Conservation (phyloP, 768 basidiomycete genomes). For the Sporobolomyces roseus region DNA sequence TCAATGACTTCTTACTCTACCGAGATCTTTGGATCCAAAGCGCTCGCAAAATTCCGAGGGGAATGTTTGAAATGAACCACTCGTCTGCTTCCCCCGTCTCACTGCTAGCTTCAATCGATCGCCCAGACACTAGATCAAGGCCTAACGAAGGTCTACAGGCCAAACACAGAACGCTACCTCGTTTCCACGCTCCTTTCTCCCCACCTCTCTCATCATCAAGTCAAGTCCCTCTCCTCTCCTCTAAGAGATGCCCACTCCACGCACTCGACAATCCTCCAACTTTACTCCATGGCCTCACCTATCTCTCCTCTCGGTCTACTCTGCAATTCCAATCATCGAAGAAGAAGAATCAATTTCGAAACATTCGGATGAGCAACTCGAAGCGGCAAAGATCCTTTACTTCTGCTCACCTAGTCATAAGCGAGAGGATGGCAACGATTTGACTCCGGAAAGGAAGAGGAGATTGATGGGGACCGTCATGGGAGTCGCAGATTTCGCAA, state of each 20-base stretch:
- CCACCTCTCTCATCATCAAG: neutral
- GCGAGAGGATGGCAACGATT: neutral
- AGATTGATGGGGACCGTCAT: constrained; percentile 30
- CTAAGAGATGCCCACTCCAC: constrained; percentile 5
- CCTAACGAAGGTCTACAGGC: too few relatives aligned
- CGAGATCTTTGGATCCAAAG: too few relatives aligned
- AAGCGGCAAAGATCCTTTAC: constrained; percentile 28
- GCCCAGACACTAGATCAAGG: too few relatives aligned
- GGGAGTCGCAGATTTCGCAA: constrained; percentile 33
- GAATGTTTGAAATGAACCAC: too few relatives aligned
- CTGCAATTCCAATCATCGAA: neutral
- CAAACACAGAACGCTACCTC: too few relatives aligned
- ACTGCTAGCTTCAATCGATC: too few relatives aligned
- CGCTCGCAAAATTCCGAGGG: too few relatives aligned
- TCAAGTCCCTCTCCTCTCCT: too few relatives aligned
- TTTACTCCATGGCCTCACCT: constrained; percentile 26
- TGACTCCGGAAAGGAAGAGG: neutral
- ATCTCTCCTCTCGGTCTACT: constrained; percentile 28
- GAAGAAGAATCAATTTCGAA: neutral
- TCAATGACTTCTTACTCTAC: too few relatives aligned
- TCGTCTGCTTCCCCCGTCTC: too few relatives aligned
- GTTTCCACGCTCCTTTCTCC: neutral
- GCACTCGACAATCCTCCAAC: neutral
- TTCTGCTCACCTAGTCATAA: neutral
- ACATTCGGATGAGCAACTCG: constrained; percentile 19